phyloP scores from a whole-genome alignment of 129 eudicot genomes.

The Pulicaria dysenterica region DNA sequence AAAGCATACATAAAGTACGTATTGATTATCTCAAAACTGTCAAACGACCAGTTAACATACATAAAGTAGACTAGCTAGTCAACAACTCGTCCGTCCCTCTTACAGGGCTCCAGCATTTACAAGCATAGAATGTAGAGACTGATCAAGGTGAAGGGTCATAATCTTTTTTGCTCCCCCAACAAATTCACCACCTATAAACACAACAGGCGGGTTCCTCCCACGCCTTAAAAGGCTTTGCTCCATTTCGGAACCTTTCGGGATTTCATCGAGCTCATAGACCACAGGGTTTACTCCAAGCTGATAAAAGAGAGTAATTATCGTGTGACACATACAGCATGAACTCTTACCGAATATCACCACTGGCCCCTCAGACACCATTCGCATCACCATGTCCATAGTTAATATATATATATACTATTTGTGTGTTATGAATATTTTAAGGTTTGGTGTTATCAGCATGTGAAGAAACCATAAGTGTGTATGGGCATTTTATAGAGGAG shows the following conservation, averaged over 20 bases:
- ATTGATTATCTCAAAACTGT: too few relatives aligned
- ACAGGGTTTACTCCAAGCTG: conserved; percentile 67
- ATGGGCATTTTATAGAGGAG: not conserved
- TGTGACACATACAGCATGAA: conserved; percentile 65
- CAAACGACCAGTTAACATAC: too few relatives aligned
- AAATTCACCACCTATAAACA: conserved; percentile 73
- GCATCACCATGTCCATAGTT: conserved; percentile 59
- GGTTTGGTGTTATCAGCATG: conserved; percentile 26
- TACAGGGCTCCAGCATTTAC: conserved; percentile 69
- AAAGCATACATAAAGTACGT: too few relatives aligned
- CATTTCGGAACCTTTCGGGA: conserved; percentile 54
- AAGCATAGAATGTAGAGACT: conserved; percentile 59
- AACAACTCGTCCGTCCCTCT: conserved; percentile 36
- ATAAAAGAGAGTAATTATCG: conserved; percentile 54
- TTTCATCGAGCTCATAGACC: conserved; percentile 78
- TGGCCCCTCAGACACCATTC: conserved; percentile 64
- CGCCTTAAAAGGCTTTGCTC: conserved; percentile 59
- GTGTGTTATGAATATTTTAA: not conserved
- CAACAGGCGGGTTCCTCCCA: conserved; percentile 75
- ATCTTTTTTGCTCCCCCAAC: conserved; percentile 80
- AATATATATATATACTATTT: not conserved
- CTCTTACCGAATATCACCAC: conserved; percentile 83
- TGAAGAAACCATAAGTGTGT: conserved; percentile 35
- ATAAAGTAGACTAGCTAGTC: too few relatives aligned
- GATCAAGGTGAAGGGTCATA: conserved; percentile 65